Evolutionary conservation across 2,329 filamentous ascomycete species (phyloP).

Genomic region (Beauveria sp.): DNA sequence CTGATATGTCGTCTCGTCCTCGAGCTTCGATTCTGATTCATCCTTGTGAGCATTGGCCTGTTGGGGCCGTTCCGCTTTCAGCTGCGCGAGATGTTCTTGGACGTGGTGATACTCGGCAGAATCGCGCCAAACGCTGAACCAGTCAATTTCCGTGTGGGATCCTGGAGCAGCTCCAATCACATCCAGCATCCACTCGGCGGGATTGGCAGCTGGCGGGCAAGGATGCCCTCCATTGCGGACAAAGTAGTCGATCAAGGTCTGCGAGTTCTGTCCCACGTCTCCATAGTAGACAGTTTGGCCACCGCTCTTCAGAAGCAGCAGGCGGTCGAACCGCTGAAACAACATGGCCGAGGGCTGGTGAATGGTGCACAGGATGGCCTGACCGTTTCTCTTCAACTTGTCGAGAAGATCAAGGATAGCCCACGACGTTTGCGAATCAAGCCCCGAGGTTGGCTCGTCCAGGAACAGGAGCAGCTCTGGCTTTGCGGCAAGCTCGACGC

Average conservation of each 20-base stretch:
- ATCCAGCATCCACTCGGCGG: constrained; percentile 72
- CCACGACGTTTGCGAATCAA: constrained; percentile 52
- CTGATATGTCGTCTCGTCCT: constrained; percentile 44
- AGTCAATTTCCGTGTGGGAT: constrained; percentile 53
- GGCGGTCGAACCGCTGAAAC: constrained; percentile 56
- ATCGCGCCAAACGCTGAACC: constrained; percentile 54
- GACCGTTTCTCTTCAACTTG: too few species aligned
- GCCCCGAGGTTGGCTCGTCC: constrained; percentile 70
- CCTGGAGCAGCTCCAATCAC: constrained; percentile 57
- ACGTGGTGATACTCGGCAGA: constrained; percentile 49
- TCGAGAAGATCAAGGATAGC: too few species aligned
- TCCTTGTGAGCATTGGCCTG: constrained; percentile 12
- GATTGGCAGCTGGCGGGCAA: constrained; percentile 65
- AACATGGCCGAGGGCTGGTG: constrained; percentile 36
- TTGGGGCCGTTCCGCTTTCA: constrained; percentile 40
- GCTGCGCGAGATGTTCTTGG: constrained; percentile 47
- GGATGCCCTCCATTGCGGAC: constrained; percentile 59
- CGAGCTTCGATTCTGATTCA: constrained; percentile 18
- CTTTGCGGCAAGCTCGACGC: constrained; percentile 80
- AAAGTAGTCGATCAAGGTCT: constrained; percentile 65
- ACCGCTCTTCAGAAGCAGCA: constrained; percentile 69
- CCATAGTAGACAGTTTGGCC: constrained; percentile 78
- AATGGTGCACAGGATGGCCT: constrained; percentile 31
- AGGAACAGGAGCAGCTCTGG: constrained; percentile 69
- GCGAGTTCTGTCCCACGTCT: constrained; percentile 64